Conservation (phyloP, 371 early-diverging fungal species). For the Lichtheimia hyalospora region DNA sequence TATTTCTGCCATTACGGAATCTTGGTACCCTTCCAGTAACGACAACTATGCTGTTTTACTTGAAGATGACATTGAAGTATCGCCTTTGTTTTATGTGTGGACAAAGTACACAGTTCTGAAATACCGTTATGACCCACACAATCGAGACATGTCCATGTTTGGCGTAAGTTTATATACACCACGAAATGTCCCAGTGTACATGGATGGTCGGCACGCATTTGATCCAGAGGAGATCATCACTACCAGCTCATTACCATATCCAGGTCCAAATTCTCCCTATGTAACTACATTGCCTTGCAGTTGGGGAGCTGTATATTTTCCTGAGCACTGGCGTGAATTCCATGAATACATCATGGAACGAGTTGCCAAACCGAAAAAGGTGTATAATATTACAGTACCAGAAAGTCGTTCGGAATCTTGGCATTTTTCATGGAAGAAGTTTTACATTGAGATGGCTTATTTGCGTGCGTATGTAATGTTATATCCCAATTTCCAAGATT, state of each 20-base stretch:
- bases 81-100: constrained; percentile 63
- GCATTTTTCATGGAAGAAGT: constrained; percentile 71
- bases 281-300: constrained; percentile 65
- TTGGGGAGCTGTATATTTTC: constrained; percentile 76
- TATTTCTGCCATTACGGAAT: constrained; percentile 63
- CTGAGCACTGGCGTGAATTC: constrained; percentile 71
- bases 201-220: constrained; percentile 53
- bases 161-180: constrained; percentile 66
- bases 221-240: constrained; percentile 40
- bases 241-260: background rate
- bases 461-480: constrained; percentile 68
- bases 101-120: constrained; percentile 57
- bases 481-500: constrained; percentile 64
- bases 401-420: constrained; percentile 59
- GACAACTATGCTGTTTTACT: constrained; percentile 59
- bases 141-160: constrained; percentile 25
- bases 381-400: constrained; percentile 59
- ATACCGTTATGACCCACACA: constrained; percentile 47
- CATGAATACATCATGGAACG: constrained; percentile 60
- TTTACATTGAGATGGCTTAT: constrained; percentile 67
- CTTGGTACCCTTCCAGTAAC: constrained; percentile 59
- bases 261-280: constrained; percentile 38
- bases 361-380: constrained; percentile 33
- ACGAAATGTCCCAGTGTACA: constrained; percentile 54
- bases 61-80: constrained; percentile 67